These are phyloP conservation scores for Xylariales sp. DNA, from an alignment of 2,329 filamentous ascomycete genomes.

Conservation along the genomic window DNA sequence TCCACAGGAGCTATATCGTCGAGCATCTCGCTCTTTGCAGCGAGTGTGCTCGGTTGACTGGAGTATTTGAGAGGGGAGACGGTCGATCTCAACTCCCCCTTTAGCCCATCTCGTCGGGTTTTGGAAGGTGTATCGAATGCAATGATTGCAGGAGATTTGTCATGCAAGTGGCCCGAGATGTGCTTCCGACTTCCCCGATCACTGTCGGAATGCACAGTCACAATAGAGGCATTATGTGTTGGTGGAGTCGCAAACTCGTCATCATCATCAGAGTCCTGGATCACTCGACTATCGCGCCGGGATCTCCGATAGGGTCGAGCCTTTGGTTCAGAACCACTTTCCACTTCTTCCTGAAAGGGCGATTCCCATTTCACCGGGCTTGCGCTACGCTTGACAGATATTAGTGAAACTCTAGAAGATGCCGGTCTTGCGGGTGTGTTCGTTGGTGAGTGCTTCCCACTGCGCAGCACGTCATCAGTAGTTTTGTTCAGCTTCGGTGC, in stretches of 20 bases:
- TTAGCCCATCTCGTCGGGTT: slow-evolving; percentile 10
- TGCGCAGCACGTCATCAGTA: neutral
- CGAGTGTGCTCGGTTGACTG: neutral
- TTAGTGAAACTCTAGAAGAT: slow-evolving; percentile 9
- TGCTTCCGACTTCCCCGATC: slow-evolving; percentile 11
- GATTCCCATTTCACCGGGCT: slow-evolving; percentile 13
- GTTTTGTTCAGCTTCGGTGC: neutral
- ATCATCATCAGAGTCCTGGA: slow-evolving; percentile 56
- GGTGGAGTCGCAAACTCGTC: slow-evolving; percentile 46
- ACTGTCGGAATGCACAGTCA: slow-evolving; percentile 19
- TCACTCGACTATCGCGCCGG: slow-evolving; percentile 32
- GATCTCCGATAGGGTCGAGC: slow-evolving; percentile 15
- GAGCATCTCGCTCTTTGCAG: neutral
- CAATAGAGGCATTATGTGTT: slow-evolving; percentile 28
- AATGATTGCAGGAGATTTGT: slow-evolving; percentile 13
- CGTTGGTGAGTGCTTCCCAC: slow-evolving; percentile 18
- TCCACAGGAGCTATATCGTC: neutral
- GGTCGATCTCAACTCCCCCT: slow-evolving; percentile 11
- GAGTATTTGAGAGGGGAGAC: slow-evolving; percentile 17
- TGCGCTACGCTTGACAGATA: slow-evolving; percentile 4
- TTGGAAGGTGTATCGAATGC: slow-evolving; percentile 23
- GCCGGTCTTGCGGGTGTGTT: slow-evolving; percentile 18
- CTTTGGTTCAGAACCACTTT: slow-evolving; percentile 16
- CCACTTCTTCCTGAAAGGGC: slow-evolving; percentile 13
- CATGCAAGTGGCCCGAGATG: slow-evolving; percentile 11